Evolutionary conservation across 768 basidiomycete species (phyloP).

Genomic region (Leccinum sublutescens): DNA sequence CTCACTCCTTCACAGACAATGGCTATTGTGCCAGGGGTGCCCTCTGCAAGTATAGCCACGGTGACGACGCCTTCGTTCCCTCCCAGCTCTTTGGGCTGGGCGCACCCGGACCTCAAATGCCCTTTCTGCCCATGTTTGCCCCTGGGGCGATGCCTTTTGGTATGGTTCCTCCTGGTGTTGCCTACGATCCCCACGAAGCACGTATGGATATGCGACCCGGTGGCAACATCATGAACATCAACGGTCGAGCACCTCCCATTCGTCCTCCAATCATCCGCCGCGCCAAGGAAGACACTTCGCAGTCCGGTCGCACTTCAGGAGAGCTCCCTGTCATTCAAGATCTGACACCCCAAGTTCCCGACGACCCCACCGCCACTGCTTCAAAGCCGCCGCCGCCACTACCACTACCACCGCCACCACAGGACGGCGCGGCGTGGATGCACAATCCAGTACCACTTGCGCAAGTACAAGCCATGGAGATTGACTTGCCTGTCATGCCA

Average conservation of each 20-base stretch:
- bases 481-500: conserved; percentile 33
- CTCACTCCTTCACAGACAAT: conserved; percentile 53
- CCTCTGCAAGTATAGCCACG: conserved; percentile 90
- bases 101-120: conserved; percentile 42
- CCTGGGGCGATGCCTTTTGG: conserved; percentile 54
- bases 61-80: conserved; percentile 81
- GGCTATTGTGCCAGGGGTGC: conserved; percentile 90
- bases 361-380: conserved; percentile 30
- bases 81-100: conserved; percentile 63
- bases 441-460: conserved; percentile 16
- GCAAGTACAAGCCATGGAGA: conserved; percentile 25
- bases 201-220: conserved; percentile 76
- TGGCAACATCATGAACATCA: conserved; percentile 30
- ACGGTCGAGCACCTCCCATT: conserved; percentile 37
- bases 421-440: conserved; percentile 24
- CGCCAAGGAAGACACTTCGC: conserved; percentile 49
- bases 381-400: conserved; percentile 7
- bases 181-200: conserved; percentile 78
- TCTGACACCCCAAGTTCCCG: conserved; percentile 57
- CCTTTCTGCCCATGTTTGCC: conserved; percentile 73
- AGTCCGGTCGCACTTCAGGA: conserved; percentile 49
- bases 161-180: conserved; percentile 42
- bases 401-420: conserved; percentile 3
- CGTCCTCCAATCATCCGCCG: conserved; percentile 61
- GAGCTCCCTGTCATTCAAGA: conserved; percentile 85